Evolutionary conservation across 257 asterid genomes (phyloP), one percentile per base, ranked within the genome.

Genomic region (Penstemon davidsonii): DNA sequence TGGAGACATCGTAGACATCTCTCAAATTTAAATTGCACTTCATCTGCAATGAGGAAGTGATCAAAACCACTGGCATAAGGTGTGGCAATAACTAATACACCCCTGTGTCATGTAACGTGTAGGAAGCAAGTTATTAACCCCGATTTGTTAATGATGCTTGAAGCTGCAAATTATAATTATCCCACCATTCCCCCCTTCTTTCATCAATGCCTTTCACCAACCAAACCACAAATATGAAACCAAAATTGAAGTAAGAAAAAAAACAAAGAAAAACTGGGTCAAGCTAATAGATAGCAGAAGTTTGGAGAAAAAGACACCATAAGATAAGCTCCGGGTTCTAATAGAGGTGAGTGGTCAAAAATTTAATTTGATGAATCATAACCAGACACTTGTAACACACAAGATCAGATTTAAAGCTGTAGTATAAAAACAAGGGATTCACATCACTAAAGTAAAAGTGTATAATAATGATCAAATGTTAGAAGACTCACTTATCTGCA

Each of bases 61-160:
- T 92, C 96, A 78, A 92, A 89, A 59, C 98, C 96, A 76, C 98
- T 89, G 65, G 98, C 91, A 83, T 84, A 92, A 69, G 98, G 98
- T 19, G 96, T 92, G 62, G 96, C 98, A 74, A 92, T 86, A 70
- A 92, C 90, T 84, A 92, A 64, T 66, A 82, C 62, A 64, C 90
- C 98, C 86, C 98, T 92, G 92, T 63, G 62, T 62, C 84, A 79
- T 57, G 72, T 73, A 70, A 66, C 55, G 76, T 40, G 55, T 57
- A 67, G 41, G 40, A 72, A 64, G 69, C 42, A 66, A 54, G 66
- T 67, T 52, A 75, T 36, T 53, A 64, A 49, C 76, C 50, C 60
- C 73, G 25, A 25, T 51, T 50, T 65, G 68, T 67, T 42, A 70
- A 52, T 58, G 41, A 64, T 72, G 36, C 59, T 39, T 66, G 45